Evolutionary conservation across 2,329 filamentous ascomycete species (phyloP), one percentile per base, ranked within the genome.

Genomic region (Alternaria metachromatica): DNA sequence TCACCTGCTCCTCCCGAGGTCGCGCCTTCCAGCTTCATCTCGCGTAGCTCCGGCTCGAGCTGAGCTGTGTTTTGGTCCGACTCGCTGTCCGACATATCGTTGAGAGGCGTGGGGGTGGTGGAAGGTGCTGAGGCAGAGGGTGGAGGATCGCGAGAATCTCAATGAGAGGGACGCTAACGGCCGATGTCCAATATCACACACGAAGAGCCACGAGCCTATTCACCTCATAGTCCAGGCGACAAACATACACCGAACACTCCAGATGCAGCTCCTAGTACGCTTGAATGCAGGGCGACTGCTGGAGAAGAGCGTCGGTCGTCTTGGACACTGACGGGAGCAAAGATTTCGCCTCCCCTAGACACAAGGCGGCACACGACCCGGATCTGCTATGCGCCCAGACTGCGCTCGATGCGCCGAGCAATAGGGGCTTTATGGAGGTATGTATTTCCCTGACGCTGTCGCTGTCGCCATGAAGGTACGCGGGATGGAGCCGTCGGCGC

Each of bases 21-120:
- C 20, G 68, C 67, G 70, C 80, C 79, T 77, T 81, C 81, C 66
- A 84, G 69, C 70, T 81, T 80, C 81, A 84, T 83, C 54, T 81
- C 79, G 65, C 79, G 79, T 61, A 84, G 76, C 71, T 83, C 81
- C 20, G 81, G 80, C 72, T 81, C 81, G 44, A 84, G 74, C 49
- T 71, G 73, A 43, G 76, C 76, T 20, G 77, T 74, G 63, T 80
- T 78, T 43, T 68, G 70, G 43, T 79, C 75, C 37, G 69, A 64
- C 55, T 78, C 76, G 64, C 69, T 72, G 67, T 80, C 79, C 63
- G 80, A 77, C 82, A 83, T 84, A 64, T 65, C 69, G 65, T 64
- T 53, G 62, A 49, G 41, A 51, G 63, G 55, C 64, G 67, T 60
- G 58, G 57, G 55, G 60, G 55, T 63, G 61, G 60, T 60, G 69